Base-by-base conservation (phyloP, 352 stramenopile species). In the Phytophthora chlamydospora region DNA sequence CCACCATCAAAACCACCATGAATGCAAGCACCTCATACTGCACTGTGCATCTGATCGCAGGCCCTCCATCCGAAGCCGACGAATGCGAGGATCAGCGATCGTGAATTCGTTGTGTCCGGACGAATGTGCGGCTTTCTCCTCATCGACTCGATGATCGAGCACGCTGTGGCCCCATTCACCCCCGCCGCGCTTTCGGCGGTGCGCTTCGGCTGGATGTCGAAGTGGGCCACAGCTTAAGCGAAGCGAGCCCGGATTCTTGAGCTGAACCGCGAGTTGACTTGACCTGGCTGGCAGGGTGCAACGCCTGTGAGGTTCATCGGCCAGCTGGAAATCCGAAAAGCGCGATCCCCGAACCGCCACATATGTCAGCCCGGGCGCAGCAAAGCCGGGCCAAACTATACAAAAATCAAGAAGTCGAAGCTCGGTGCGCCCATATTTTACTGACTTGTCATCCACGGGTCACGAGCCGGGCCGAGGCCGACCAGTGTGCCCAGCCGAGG, bases 381-480 rank as follows among this genome's bases (percentile, higher is more conserved):
- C n/a, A 67, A 58, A 71, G 34, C 11, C 27, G 27, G 17, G 12
- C 29, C 31, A 31, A 13, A 27, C 5, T 27, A 60, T 71, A 71
- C 63, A 59, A 64, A 55, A 4, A 9, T 10, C 24, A 63, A 71
- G 36, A 62, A 51, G 10, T 48, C 35, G 17, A 6, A 39, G 48
- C 58, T 72, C 58, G 58, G 50, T 68, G 50, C 19, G 43, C 57
- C 51, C 50, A 38, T 34, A 71, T 43, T 71, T 58, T 71, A 67
- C 57, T 34, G 32, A 46, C 45, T 45, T 57, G 50, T 51, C 59
- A 62, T 48, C 41, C 14, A 7, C 19, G 44, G n/a, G 17, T 27
- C 47, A 59, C 13, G 13, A 40, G 34, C 21, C 33, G 51, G n/a
- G 49, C 14, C 17, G 7, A 13, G n/a, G 48, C 56, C 61, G 48